Evolutionary conservation across 2,329 filamentous ascomycete species (phyloP).

Genomic region (Camillea tinctor): DNA sequence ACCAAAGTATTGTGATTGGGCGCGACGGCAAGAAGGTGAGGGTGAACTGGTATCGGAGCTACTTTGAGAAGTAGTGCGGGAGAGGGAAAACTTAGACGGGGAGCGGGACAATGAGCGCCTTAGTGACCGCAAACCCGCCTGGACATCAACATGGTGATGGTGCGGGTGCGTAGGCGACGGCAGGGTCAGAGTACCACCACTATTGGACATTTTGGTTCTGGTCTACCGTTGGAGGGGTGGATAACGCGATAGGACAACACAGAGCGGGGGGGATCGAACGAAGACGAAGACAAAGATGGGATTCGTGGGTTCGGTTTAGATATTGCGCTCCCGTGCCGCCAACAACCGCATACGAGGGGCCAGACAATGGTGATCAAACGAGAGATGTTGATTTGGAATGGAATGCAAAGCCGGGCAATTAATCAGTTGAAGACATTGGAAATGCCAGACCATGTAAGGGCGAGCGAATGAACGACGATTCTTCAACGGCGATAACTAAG

Average conservation of each 20-base stretch:
- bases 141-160: slow-evolving; percentile 77
- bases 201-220: slow-evolving; percentile 30
- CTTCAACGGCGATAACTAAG: slow-evolving; percentile 23
- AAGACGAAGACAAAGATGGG: background rate
- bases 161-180: slow-evolving; percentile 82
- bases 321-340: slow-evolving; percentile 13
- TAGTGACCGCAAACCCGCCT: slow-evolving; percentile 75
- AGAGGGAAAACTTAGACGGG: slow-evolving; percentile 82
- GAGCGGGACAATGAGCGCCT: slow-evolving; percentile 87
- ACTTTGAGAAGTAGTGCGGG: slow-evolving; percentile 45
- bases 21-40: slow-evolving; percentile 42
- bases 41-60: slow-evolving; percentile 48
- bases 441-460: slow-evolving; percentile 32
- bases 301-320: slow-evolving; percentile 15
- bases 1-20: slow-evolving; percentile 48
- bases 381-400: slow-evolving; percentile 17
- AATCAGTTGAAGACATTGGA: slow-evolving; percentile 27
- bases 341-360: slow-evolving; percentile 19
- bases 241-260: slow-evolving; percentile 6
- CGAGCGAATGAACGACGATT: slow-evolving; percentile 15
- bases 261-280: slow-evolving; percentile 4
- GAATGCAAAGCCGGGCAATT: slow-evolving; percentile 26
- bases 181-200: slow-evolving; percentile 72
- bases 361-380: slow-evolving; percentile 9
- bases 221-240: slow-evolving; percentile 5